Conservation (phyloP, 2,329 filamentous ascomycete genomes). For the Aschersonia sp. region DNA sequence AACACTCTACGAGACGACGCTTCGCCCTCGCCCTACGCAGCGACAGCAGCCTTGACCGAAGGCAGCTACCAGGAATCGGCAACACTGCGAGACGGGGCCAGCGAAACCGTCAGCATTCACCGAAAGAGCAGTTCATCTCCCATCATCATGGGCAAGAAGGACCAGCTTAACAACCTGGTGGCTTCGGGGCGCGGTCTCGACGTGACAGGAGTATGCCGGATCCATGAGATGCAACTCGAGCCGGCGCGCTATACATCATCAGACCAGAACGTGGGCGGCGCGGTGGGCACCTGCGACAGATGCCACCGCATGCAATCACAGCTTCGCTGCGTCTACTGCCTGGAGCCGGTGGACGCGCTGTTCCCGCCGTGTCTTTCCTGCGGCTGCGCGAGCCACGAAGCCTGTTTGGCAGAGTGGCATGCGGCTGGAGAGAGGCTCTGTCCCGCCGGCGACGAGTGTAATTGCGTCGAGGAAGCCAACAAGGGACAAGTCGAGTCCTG, state of each 20-base stretch:
- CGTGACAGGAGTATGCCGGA: conserved; percentile 46
- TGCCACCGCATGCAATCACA: conserved; percentile 42
- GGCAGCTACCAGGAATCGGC: conserved; percentile 20
- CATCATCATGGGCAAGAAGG: conserved; percentile 42
- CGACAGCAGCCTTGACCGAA: conserved; percentile 7
- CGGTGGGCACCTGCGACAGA: conserved; percentile 33
- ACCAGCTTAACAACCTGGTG: conserved; percentile 34
- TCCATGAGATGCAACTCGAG: conserved; percentile 48
- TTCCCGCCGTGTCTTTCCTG: conserved; percentile 49
- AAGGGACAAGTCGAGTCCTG: conserved; percentile 46
- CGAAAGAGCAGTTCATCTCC: conserved; percentile 29
- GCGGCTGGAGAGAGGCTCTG: conserved; percentile 40
- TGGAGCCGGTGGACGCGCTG: conserved; percentile 43
- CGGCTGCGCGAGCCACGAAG: conserved; percentile 46
- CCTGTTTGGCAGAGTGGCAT: conserved; percentile 45
- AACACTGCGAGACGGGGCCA: conserved; percentile 23
- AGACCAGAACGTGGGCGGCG: conserved; percentile 25
- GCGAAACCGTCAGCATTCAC: conserved; percentile 15
- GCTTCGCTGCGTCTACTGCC: conserved; percentile 47
- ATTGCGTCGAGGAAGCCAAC: conserved; percentile 42
- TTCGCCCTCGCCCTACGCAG: conserved; percentile 7
- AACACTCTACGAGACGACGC: conserved; percentile 42
- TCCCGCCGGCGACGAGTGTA: conserved; percentile 50
- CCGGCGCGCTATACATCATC: conserved; percentile 34
- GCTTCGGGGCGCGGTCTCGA: conserved; percentile 43